Evolutionary conservation across 2,329 filamentous ascomycete genomes (phyloP).

Genomic region (Metarhizium humberi): DNA sequence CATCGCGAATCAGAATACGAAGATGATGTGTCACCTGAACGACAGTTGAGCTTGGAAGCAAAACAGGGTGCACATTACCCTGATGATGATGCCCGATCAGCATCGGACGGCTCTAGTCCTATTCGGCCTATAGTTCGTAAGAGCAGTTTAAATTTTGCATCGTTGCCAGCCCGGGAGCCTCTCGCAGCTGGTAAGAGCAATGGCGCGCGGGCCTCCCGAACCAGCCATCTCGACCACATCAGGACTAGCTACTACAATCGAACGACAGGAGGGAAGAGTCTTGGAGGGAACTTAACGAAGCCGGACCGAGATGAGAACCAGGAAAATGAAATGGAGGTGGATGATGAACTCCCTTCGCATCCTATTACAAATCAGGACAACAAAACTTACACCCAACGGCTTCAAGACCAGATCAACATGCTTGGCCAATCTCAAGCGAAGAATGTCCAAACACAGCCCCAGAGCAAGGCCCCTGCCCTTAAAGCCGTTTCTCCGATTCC

Average conservation of each 20-base stretch:
- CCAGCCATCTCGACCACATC: slow-evolving; percentile 67
- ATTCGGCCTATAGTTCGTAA: slow-evolving; percentile 74
- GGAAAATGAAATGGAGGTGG: slow-evolving; percentile 45
- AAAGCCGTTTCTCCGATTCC: slow-evolving; percentile 18
- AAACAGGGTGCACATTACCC: slow-evolving; percentile 1
- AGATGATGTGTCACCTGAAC: slow-evolving; percentile 4
- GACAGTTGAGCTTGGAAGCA: slow-evolving; percentile 3
- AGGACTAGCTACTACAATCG: slow-evolving; percentile 66
- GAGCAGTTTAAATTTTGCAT: slow-evolving; percentile 91
- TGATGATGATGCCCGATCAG: slow-evolving; percentile 43
- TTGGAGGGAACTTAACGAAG: slow-evolving; percentile 39
- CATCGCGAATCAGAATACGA: slow-evolving; percentile 1
- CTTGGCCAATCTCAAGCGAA: slow-evolving; percentile 49
- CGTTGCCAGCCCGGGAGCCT: slow-evolving; percentile 83
- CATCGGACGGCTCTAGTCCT: slow-evolving; percentile 64
- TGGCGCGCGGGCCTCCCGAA: slow-evolving; percentile 61
- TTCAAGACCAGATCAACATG: slow-evolving; percentile 86
- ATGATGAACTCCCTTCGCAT: slow-evolving; percentile 27
- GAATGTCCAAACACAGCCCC: slow-evolving; percentile 27
- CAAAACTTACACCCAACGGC: slow-evolving; percentile 84
- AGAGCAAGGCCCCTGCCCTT: slow-evolving; percentile 20
- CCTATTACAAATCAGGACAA: slow-evolving; percentile 33
- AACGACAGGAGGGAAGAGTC: slow-evolving; percentile 63
- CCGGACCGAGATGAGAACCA: slow-evolving; percentile 35
- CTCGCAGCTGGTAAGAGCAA: slow-evolving; percentile 77